Percentiles rank a stretch among this genome's conserved stretches.
Conservation (phyloP, 352 stramenopile species). For the Thalassiosira pacifica region DNA sequence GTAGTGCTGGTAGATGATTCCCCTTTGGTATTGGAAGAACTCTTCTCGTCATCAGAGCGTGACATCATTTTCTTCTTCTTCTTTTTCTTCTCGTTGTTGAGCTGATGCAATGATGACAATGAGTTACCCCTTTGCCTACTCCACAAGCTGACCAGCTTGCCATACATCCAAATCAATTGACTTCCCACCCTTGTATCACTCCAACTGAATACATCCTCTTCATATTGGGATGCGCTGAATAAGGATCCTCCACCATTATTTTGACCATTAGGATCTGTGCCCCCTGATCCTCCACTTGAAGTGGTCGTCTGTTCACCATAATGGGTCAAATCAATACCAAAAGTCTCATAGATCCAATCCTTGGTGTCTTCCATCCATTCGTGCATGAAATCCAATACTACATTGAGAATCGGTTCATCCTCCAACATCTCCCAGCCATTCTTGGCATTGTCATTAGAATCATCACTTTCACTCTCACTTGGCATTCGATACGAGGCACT, state of each 20-base stretch:
- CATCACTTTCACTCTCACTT: too few species aligned
- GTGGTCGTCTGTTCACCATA: too few species aligned
- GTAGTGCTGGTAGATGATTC: not conserved
- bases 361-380: not conserved
- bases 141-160: conserved; percentile 38
- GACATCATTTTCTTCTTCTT: too few species aligned
- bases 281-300: not conserved
- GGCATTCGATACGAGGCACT: too few species aligned
- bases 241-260: not conserved
- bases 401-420: too few species aligned
- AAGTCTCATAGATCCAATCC: conserved; percentile 5
- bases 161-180: conserved; percentile 43
- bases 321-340: not conserved
- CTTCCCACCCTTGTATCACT: conserved; percentile 47
- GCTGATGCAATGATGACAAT: conserved; percentile 3
- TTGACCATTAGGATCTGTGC: not conserved
- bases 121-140: not conserved
- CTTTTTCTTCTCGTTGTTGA: too few species aligned
- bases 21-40: too few species aligned
- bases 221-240: conserved; percentile 1
- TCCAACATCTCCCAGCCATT: too few species aligned
- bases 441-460: too few species aligned
- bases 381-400: too few species aligned
- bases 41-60: too few species aligned
- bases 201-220: conserved; percentile 56